Percentiles rank a stretch among this genome's conserved stretches.
phyloP scores from a whole-genome alignment of 768 basidiomycete species.

The Hygrocybe punicea region DNA sequence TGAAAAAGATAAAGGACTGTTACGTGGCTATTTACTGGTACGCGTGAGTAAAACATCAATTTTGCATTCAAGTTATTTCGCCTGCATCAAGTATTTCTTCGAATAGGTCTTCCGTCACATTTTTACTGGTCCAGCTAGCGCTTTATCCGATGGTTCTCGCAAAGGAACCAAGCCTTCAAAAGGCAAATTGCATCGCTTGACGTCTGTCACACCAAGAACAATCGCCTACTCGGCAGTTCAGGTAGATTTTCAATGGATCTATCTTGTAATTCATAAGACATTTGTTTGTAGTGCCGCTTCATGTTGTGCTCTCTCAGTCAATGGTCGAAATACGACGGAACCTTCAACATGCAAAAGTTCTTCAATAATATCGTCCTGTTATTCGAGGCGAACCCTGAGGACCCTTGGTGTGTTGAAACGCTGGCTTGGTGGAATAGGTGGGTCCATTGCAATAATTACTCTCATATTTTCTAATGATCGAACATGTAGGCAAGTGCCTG shows the following conservation, averaged over 20 bases:
- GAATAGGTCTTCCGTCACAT: conserved; percentile 5
- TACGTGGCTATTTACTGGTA: conserved; percentile 4
- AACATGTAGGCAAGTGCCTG: background rate
- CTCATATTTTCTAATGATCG: background rate
- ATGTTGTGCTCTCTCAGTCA: background rate
- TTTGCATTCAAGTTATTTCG: background rate
- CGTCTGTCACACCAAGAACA: background rate
- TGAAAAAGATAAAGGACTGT: conserved; percentile 4
- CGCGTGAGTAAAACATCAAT: background rate
- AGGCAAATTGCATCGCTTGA: background rate
- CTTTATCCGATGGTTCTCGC: background rate
- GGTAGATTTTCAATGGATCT: background rate
- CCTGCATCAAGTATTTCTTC: background rate
- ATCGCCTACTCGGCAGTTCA: conserved; percentile 1
- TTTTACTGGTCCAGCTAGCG: conserved; percentile 4
- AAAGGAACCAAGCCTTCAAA: conserved; percentile 3
- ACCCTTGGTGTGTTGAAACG: background rate
- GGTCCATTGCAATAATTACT: background rate
- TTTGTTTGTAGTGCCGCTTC: background rate
- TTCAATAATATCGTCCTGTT: background rate
- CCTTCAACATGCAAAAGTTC: conserved; percentile 1
- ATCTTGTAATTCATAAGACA: background rate
- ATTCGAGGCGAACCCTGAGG: background rate
- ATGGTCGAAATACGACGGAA: background rate
- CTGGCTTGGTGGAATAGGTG: background rate